A percentile compares a stretch with the other conserved stretches of the same genome.
phyloP scores from a whole-genome alignment of 108 stramenopile genomes.

The Cyclotella kingstonii region DNA sequence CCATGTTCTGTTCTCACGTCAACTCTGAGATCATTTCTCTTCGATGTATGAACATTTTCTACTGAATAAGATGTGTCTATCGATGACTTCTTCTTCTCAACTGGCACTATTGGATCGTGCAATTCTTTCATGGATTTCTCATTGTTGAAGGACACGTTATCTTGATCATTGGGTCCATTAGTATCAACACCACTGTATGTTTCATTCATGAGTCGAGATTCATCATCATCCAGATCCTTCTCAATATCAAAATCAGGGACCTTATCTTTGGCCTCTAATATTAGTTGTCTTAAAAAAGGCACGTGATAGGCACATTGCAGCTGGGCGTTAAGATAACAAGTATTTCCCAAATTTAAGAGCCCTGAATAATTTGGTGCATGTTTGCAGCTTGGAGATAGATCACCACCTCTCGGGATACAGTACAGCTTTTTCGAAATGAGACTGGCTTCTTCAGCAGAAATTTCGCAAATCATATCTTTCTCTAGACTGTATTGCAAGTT shows the following conservation, averaged over 20 bases:
- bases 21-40: conserved; percentile 9
- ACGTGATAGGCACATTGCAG: conserved; percentile 85
- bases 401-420: conserved; percentile 36
- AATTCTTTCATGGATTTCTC: too few relatives aligned
- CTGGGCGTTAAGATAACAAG: conserved; percentile 83
- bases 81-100: not conserved
- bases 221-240: not conserved
- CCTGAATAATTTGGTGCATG: conserved; percentile 25
- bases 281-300: conserved; percentile 53
- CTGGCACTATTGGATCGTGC: too few relatives aligned
- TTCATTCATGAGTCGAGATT: conserved; percentile 5
- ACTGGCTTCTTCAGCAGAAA: conserved; percentile 34
- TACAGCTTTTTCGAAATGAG: conserved; percentile 21
- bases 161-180: too few relatives aligned
- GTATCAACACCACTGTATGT: too few relatives aligned
- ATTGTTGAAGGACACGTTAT: too few relatives aligned
- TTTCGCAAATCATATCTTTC: conserved; percentile 14
- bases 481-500: too few relatives aligned
- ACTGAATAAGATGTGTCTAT: not conserved
- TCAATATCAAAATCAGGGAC: conserved; percentile 23
- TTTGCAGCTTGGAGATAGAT: not conserved
- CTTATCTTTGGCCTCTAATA: conserved; percentile 40
- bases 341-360: conserved; percentile 76
- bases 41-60: not conserved
- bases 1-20: conserved; percentile 13